Evolutionary conservation across 2,329 filamentous ascomycete species (phyloP).

Genomic region (Cladosporium sp.): DNA sequence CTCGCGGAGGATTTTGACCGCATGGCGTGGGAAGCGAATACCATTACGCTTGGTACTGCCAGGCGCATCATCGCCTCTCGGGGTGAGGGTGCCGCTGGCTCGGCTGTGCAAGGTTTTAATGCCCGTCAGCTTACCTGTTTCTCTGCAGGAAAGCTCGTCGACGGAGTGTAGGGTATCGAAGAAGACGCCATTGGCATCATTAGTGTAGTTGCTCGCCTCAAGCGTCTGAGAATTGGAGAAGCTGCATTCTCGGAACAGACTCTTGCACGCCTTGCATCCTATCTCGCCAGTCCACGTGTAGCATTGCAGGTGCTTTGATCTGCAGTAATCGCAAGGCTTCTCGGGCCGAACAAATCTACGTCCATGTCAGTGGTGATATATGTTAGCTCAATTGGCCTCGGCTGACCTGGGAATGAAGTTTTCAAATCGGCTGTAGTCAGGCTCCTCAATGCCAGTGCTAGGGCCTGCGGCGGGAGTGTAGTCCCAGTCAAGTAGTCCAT

Average conservation of each 20-base stretch:
- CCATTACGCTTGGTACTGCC: slow-evolving; percentile 46
- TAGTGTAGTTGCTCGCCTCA: slow-evolving; percentile 24
- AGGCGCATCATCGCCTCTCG: slow-evolving; percentile 29
- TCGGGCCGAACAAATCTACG: slow-evolving; percentile 37
- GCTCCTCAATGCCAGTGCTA: slow-evolving; percentile 14
- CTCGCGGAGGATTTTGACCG: slow-evolving; percentile 73
- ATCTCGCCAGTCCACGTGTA: slow-evolving; percentile 38
- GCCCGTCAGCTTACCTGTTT: slow-evolving; percentile 33
- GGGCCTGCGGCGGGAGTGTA: slow-evolving; percentile 4
- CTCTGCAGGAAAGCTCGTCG: slow-evolving; percentile 36
- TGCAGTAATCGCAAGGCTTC: slow-evolving; percentile 46
- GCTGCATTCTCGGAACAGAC: slow-evolving; percentile 47
- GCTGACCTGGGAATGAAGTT: slow-evolving; percentile 39
- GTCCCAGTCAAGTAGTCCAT: slow-evolving; percentile 19
- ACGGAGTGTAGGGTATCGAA: slow-evolving; percentile 47
- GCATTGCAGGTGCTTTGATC: slow-evolving; percentile 43
- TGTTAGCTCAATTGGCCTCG: neutral
- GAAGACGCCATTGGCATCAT: slow-evolving; percentile 29
- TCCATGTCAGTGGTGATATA: slow-evolving; percentile 2
- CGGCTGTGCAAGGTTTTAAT: slow-evolving; percentile 33
- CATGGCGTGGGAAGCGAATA: slow-evolving; percentile 74
- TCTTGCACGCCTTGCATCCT: slow-evolving; percentile 44
- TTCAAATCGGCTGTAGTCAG: slow-evolving; percentile 40
- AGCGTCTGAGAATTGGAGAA: slow-evolving; percentile 34
- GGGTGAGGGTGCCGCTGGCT: slow-evolving; percentile 17